Percentiles rank a stretch among this genome's conserved stretches.
phyloP scores from a whole-genome alignment of 1,284 basidiomycete genomes.

The Entoloma clypeatum region DNA sequence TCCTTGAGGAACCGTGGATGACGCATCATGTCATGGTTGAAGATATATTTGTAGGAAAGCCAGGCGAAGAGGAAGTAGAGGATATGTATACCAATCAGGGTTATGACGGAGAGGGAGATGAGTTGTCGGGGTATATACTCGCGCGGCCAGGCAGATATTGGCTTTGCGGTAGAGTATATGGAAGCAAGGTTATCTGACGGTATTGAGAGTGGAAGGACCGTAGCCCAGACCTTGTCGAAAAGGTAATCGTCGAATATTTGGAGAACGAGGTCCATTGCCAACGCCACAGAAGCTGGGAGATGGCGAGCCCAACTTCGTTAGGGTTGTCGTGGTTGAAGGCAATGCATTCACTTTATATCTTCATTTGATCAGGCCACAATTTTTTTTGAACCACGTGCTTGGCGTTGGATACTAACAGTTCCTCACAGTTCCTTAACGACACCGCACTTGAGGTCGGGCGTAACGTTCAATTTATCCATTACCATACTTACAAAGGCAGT shows the following conservation, averaged over 20 bases:
- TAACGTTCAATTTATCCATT: no score
- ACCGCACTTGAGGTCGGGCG: no score
- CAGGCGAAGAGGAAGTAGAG: conserved; percentile 88
- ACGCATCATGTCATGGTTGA: conserved; percentile 95
- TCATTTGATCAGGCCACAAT: no score
- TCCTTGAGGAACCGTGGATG: conserved; percentile 93
- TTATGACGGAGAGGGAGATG: conserved; percentile 72
- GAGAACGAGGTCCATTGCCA: conserved; percentile 84
- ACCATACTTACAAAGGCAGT: no score
- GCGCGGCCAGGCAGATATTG: conserved; percentile 70
- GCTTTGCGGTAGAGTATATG: conserved; percentile 25
- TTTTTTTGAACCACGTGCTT: no score
- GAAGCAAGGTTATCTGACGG: conserved; percentile 32
- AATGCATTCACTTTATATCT: no score
- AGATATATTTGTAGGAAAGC: conserved; percentile 83
- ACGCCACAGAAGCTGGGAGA: no score
- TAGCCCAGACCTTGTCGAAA: conserved; percentile 79
- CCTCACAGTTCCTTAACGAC: no score
- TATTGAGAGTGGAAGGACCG: conserved; percentile 61
- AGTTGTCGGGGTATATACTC: conserved; percentile 79
- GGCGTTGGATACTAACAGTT: no score
- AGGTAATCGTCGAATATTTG: conserved; percentile 67
- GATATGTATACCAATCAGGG: conserved; percentile 75
- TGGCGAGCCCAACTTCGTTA: no score
- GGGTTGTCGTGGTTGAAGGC: no score